Conservation (phyloP, 2,329 filamentous ascomycete genomes). For the Trichophyton schoenleinii region DNA sequence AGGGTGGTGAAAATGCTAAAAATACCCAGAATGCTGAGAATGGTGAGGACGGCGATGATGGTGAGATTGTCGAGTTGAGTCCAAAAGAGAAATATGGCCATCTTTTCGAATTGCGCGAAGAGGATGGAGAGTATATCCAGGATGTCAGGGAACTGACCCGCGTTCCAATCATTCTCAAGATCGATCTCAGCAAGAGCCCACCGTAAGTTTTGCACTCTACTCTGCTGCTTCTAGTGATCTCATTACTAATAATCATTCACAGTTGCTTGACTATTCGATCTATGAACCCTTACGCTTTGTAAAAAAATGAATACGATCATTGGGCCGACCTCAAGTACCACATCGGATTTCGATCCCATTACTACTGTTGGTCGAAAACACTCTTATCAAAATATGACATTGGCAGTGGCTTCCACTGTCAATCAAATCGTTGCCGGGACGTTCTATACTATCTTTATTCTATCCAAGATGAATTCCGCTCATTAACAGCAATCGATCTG, state of each 20-base stretch:
- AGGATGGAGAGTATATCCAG: conserved; percentile 92
- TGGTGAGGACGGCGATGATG: too few relatives aligned
- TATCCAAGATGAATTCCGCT: neutral
- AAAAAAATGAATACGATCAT: conserved; percentile 7
- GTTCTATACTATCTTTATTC: neutral
- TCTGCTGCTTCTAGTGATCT: neutral
- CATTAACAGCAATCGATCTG: neutral
- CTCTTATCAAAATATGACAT: neutral
- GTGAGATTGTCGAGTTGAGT: too few relatives aligned
- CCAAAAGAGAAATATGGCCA: conserved; percentile 86
- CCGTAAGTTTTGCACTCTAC: conserved; percentile 54
- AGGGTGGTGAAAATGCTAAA: conserved; percentile 39
- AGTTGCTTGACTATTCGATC: conserved; percentile 41
- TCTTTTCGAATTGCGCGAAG: conserved; percentile 78
- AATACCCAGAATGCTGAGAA: conserved; percentile 36
- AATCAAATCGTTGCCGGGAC: neutral
- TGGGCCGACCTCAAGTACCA: neutral
- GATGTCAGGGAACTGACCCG: conserved; percentile 96
- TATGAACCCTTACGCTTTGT: conserved; percentile 40
- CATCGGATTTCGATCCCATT: neutral
- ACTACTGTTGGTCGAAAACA: neutral
- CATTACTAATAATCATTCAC: neutral
- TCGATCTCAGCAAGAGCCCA: conserved; percentile 94
- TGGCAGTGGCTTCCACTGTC: neutral
- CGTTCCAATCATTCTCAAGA: conserved; percentile 96